Conservation (phyloP, 495 filamentous ascomycete species). For the Arthonia radiata region DNA sequence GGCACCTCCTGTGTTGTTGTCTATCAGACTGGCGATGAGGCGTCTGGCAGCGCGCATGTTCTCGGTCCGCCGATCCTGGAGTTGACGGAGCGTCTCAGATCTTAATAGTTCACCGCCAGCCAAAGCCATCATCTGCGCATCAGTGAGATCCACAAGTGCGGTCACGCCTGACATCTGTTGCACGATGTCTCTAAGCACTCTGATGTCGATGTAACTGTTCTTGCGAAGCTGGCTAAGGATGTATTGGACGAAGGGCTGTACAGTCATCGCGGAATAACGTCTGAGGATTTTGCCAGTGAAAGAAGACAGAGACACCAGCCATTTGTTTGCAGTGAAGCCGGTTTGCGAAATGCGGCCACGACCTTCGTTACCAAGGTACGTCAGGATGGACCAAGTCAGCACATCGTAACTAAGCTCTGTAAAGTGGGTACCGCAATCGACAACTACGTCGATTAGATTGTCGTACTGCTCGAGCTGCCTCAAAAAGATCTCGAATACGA, state of each 20-base stretch:
- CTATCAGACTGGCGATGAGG: conserved; percentile 52
- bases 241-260: conserved; percentile 68
- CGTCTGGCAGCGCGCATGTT: conserved; percentile 40
- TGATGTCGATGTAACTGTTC: conserved; percentile 64
- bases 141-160: conserved; percentile 61
- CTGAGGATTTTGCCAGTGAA: conserved; percentile 78
- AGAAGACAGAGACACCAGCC: conserved; percentile 60
- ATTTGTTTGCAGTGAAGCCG: conserved; percentile 67
- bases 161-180: conserved; percentile 81
- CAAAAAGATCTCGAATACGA: conserved; percentile 70
- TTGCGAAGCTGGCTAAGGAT: conserved; percentile 57
- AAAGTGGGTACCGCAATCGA: conserved; percentile 83
- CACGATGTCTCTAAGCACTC: conserved; percentile 70
- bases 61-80: conserved; percentile 57
- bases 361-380: conserved; percentile 45
- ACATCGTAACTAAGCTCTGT: conserved; percentile 83
- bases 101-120: conserved; percentile 61
- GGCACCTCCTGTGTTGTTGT: conserved; percentile 45
- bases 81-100: conserved; percentile 46
- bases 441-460: conserved; percentile 77
- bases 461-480: conserved; percentile 74
- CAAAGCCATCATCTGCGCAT: conserved; percentile 63
- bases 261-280: conserved; percentile 55
- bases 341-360: conserved; percentile 57
- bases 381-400: conserved; percentile 68